Evolutionary conservation across 73 alveolate species (phyloP), one percentile per base, ranked within the genome.

Genomic region (Paramecium octaurelia): DNA sequence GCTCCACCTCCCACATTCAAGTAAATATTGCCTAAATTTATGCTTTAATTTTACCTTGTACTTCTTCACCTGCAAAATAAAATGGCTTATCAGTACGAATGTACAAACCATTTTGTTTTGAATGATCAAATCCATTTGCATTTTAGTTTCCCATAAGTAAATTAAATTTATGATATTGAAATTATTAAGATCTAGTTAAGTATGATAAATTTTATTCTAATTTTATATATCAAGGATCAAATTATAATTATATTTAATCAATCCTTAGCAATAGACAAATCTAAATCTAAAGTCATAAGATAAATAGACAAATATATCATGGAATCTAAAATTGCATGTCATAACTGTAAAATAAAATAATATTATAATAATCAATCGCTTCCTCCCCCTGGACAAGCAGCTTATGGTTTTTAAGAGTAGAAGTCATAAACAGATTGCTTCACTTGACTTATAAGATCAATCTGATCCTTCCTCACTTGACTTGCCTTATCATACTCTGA

Each of bases 21-120:
- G 48, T 80, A 80, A 12, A 80, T 48, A 35, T 80, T 40, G n/a
- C 91, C 91, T 80, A 48, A 21, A 10, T 43, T 20, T 11, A 42
- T n/a, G 14, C 2, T 44, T 23, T 44, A 21, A 80, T 20, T 20
- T 27, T 80, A 44, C 91, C 91, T 21, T 14, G 24, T 1, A 80
- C 73, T 14, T 21, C 34, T 80, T 80, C 76, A 40, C 91, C 91
- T 44, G 91, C 70, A 80, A 80, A 80, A 46, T 80, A 80, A 42
- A 80, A 80, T 42, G 91, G 91, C 16, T 80, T 43, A 11, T 80
- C 76, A 1, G 76, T 80, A 38, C 91, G 48, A 24, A 80, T 46
- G 14, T 23, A 42, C n/a, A 80, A 35, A 8, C 91, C 91, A 44
- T 14, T 73, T 34, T 73, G 34, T 73, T 14, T 73, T 35, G 14